Base-by-base conservation (phyloP, 2,329 filamentous ascomycete species). In the Fusarium nygamai region DNA sequence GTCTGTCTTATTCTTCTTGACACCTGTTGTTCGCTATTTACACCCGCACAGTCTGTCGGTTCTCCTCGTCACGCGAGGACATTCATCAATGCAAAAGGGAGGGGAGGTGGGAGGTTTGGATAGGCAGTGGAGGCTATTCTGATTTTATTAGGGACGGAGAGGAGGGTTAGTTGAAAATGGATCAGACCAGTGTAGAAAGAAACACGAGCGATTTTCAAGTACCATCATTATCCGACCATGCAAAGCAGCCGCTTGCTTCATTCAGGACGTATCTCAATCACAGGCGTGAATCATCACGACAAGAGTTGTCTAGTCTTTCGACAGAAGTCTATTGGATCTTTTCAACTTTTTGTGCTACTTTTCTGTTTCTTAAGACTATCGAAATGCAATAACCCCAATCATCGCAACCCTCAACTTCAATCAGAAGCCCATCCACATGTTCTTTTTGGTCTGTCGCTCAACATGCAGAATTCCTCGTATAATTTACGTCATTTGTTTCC, bases 141-240 rank as follows among this genome's bases (percentile, higher is more conserved):
- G 50, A 41, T 70, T 47, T 54, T 53, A 34, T 31, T 38, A 53
- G 39, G 50, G 36, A 54, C 14, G 60, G 39, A 46, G 53, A 71
- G 54, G 47, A 56, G 46, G 47, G 36, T 36, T 43, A 51, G 59
- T 61, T 56, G 27, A 56, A 53, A 51, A 61, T 53, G 57, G 60
- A 69, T 36, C 69, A 74, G 48, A 69, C 41, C 58, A 44, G 50
- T 51, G 69, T 71, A 74, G 67, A 72, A 48, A 67, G 50, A 74
- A 59, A 72, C 57, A 65, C 47, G 60, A 72, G 47, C 67, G 54
- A 62, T n/a, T 58, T 57, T 46, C n/a, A 61, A 59, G 62, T 39
- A 17, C 31, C 41, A 53, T 54, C 19, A n/a, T 44, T 20, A 19
- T 17, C 53, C 41, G 33, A 27, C n/a, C 10, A 24, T n/a, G 17